Evolutionary conservation across 495 filamentous ascomycete species (phyloP).

Genomic region (Trypethelium eluteriae): DNA sequence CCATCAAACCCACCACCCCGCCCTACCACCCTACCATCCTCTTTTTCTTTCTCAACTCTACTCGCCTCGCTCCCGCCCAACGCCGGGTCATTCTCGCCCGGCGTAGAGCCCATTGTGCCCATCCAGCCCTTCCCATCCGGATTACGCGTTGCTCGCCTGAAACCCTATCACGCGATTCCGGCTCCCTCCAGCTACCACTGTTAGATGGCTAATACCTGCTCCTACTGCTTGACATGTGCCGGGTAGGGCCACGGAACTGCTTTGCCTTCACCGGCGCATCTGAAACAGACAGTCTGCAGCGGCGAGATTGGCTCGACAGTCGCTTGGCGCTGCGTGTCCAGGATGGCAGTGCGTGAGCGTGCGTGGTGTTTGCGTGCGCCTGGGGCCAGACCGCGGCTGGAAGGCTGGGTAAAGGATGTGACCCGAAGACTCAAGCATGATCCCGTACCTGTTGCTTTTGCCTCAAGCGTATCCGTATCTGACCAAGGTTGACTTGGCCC

Average conservation of each 20-base stretch:
- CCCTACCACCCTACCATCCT: not conserved
- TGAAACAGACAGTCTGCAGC: not conserved
- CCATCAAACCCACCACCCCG: not conserved
- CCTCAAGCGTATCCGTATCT: not conserved
- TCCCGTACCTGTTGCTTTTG: conserved; percentile 1
- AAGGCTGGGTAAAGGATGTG: too few relatives aligned
- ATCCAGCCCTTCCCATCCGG: not conserved
- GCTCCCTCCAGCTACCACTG: not conserved
- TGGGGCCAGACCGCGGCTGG: too few relatives aligned
- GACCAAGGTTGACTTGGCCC: not conserved
- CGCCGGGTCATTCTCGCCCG: conserved; percentile 8
- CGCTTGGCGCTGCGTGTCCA: conserved; percentile 4
- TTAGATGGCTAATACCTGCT: not conserved
- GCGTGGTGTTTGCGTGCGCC: not conserved
- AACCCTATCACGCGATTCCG: not conserved
- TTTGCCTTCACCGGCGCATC: not conserved
- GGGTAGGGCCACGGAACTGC: not conserved
- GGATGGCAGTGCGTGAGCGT: not conserved
- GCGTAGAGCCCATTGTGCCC: not conserved
- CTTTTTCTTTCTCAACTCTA: not conserved
- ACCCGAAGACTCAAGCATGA: not conserved
- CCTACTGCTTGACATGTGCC: not conserved
- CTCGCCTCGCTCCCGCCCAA: not conserved
- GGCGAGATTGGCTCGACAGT: not conserved
- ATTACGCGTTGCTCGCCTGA: conserved; percentile 5